Conservation (phyloP, 306 rosid genomes). For the Acacia confusa region DNA sequence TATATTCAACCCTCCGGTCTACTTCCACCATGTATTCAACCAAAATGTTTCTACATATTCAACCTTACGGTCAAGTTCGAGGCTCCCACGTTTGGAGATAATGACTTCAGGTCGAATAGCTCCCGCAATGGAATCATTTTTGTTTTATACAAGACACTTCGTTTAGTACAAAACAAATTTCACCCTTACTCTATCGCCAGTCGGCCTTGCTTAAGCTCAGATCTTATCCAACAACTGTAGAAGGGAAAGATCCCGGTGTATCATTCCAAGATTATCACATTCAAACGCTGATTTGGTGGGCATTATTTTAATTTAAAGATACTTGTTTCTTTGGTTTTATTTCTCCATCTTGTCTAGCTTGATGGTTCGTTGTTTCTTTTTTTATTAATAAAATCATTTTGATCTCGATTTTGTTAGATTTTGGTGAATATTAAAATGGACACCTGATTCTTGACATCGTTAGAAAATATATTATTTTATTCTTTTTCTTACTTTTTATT, state of each 20-base stretch:
- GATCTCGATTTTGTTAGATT: background rate
- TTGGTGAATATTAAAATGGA: background rate
- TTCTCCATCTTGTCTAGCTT: background rate
- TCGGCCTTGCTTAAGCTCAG: background rate
- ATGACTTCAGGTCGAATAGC: background rate
- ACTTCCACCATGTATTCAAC: background rate
- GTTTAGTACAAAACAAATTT: background rate
- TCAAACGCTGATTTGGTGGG: background rate
- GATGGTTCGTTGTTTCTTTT: background rate
- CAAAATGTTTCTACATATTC: background rate
- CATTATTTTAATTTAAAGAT: background rate
- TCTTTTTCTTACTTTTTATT: background rate
- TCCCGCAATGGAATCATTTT: background rate
- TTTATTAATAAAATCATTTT: background rate
- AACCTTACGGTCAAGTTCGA: background rate
- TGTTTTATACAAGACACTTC: background rate
- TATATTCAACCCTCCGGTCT: background rate
- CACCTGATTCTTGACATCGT: background rate
- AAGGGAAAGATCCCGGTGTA: background rate
- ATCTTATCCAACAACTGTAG: background rate
- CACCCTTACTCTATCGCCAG: background rate
- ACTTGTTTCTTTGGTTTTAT: background rate
- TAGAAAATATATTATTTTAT: background rate
- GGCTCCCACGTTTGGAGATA: background rate
- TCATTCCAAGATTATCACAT: background rate